These are phyloP conservation scores for Diaporthe sp. DNA, from an alignment of 2,329 filamentous ascomycete genomes.

Conservation along the genomic window DNA sequence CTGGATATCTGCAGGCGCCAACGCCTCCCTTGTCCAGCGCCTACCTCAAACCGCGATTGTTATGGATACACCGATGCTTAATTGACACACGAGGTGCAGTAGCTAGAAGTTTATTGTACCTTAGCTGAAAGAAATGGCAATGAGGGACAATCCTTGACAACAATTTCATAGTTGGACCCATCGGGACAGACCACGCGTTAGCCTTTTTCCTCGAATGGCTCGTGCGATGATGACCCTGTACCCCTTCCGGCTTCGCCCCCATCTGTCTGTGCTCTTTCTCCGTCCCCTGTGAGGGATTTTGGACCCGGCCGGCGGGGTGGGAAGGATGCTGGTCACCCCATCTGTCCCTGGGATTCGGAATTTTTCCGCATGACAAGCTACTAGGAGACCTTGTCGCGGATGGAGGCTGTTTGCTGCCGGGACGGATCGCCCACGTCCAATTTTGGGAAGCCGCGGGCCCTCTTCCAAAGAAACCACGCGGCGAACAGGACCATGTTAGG, in stretches of 20 bases:
- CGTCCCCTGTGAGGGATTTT: not conserved
- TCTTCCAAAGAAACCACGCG: not conserved
- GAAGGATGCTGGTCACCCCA: not conserved
- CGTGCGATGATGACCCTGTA: not conserved
- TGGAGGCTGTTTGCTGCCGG: not conserved
- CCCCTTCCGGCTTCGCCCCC: conserved; percentile 16
- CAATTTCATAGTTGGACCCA: not conserved
- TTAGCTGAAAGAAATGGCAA: not conserved
- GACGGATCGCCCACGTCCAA: conserved; percentile 8
- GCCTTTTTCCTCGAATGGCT: not conserved
- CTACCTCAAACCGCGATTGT: not conserved
- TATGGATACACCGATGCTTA: not conserved
- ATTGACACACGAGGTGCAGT: conserved; percentile 32
- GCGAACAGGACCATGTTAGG: not conserved
- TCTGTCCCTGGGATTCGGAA: not conserved
- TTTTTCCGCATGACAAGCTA: conserved; percentile 12
- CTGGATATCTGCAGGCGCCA: conserved; percentile 1
- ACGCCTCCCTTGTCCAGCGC: not conserved
- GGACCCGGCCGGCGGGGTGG: not conserved
- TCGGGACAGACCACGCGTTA: not conserved
- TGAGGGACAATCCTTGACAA: not conserved
- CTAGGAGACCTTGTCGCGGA: not conserved
- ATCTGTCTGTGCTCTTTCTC: not conserved
- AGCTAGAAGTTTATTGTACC: conserved; percentile 8
- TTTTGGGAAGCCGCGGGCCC: not conserved